These are phyloP conservation scores for Trichoderma guizhouense DNA, from an alignment of 2,329 filamentous ascomycete species.

Conservation along the genomic window DNA sequence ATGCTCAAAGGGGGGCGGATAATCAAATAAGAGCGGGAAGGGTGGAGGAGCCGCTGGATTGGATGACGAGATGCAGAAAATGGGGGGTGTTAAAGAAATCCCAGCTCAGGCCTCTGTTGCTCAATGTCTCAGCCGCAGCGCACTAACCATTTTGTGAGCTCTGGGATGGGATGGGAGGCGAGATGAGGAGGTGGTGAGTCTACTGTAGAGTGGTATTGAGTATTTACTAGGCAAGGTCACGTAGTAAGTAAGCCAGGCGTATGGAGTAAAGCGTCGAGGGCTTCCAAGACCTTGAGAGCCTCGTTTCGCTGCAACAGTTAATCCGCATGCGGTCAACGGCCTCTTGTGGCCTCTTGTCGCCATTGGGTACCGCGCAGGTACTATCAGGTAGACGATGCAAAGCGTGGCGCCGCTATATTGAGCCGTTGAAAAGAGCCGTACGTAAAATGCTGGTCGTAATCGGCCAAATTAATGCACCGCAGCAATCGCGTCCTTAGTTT, in stretches of 20 bases:
- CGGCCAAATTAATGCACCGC: background rate
- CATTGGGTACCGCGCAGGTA: background rate
- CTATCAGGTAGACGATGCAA: background rate
- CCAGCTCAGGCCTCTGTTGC: background rate
- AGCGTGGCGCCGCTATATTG: background rate
- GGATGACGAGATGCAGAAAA: background rate
- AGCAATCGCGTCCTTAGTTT: background rate
- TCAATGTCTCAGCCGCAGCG: slow-evolving; percentile 10
- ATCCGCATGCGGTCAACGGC: background rate
- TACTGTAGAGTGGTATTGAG: background rate
- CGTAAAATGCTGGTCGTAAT: background rate
- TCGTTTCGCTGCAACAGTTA: background rate
- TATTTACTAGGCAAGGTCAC: background rate
- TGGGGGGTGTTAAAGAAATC: background rate
- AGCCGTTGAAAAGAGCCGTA: background rate
- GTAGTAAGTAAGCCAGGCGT: background rate
- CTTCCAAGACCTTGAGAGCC: background rate
- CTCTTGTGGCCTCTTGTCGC: background rate
- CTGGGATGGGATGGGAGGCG: background rate
- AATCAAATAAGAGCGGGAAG: slow-evolving; percentile 14
- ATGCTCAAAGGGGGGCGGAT: background rate
- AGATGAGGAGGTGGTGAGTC: background rate
- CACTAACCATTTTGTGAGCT: background rate
- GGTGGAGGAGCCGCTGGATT: background rate
- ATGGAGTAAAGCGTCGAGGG: background rate